Percentiles rank a stretch among this genome's conserved stretches.
phyloP scores from a whole-genome alignment of 441 rosid species.

The Syzygium malaccense region DNA sequence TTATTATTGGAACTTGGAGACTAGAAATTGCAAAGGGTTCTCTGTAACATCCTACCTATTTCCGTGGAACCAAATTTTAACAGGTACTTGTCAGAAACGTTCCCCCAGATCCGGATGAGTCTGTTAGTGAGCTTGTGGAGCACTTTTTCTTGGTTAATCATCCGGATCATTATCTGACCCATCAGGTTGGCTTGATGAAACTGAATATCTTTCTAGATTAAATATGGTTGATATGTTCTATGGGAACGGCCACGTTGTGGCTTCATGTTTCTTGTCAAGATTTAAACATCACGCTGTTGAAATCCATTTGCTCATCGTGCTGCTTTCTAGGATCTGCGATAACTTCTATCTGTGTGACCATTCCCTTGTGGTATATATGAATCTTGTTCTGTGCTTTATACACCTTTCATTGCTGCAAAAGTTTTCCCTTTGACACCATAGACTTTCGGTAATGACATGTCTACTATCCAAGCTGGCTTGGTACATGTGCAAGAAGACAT shows the following conservation, averaged over 20 bases:
- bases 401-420: background rate
- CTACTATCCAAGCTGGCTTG: background rate
- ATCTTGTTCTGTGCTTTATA: background rate
- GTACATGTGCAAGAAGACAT: background rate
- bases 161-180: conserved; percentile 73
- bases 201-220: background rate
- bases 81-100: conserved; percentile 92
- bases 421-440: background rate
- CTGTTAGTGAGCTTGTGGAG: conserved; percentile 82
- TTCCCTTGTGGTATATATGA: background rate
- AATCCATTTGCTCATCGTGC: background rate
- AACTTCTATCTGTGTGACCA: background rate
- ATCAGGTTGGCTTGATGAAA: conserved; percentile 47
- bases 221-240: background rate
- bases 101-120: conserved; percentile 75
- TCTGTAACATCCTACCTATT: background rate
- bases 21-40: background rate
- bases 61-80: background rate
- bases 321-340: background rate
- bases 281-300: too few species aligned
- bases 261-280: too few species aligned
- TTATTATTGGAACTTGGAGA: background rate
- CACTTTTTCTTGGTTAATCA: conserved; percentile 82
- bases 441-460: background rate
- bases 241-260: background rate